Evolutionary conservation across 1,284 basidiomycete genomes (phyloP).

Genomic region (Taiwanofungus camphoratus): DNA sequence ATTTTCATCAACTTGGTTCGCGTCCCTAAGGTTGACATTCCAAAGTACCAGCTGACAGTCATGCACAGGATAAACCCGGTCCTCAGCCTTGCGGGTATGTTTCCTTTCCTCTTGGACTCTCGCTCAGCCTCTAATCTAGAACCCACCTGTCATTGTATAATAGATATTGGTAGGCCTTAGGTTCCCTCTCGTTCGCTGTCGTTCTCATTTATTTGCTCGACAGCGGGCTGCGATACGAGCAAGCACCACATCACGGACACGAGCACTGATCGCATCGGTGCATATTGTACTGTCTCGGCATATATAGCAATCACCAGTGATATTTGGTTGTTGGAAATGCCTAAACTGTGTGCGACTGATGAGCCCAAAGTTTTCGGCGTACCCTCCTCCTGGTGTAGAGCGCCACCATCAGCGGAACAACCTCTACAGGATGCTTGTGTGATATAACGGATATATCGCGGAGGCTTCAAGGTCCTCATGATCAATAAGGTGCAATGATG

Average conservation of each 20-base stretch:
- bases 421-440: no score
- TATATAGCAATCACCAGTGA: no score
- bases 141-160: constrained; percentile 13
- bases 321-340: no score
- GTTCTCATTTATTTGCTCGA: background rate
- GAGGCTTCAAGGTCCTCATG: no score
- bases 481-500: no score
- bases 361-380: no score
- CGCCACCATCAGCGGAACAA: no score
- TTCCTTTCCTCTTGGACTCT: background rate
- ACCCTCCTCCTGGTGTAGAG: no score
- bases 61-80: constrained; percentile 64
- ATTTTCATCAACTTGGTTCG: constrained; percentile 92
- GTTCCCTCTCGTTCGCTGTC: constrained; percentile 9
- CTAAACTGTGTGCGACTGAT: no score
- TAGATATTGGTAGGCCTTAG: constrained; percentile 75
- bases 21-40: constrained; percentile 5
- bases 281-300: no score
- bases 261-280: constrained; percentile 26
- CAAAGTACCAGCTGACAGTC: background rate
- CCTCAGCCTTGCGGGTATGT: constrained; percentile 75
- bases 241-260: constrained; percentile 48
- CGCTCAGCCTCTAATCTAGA: constrained; percentile 15
- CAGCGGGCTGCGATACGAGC: constrained; percentile 82
- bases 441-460: no score